A percentile compares a stretch with the other conserved stretches of the same genome.
Evolutionary conservation across 2,329 filamentous ascomycete species (phyloP).

Genomic region (Stachybotrys chlorohalonatus): DNA sequence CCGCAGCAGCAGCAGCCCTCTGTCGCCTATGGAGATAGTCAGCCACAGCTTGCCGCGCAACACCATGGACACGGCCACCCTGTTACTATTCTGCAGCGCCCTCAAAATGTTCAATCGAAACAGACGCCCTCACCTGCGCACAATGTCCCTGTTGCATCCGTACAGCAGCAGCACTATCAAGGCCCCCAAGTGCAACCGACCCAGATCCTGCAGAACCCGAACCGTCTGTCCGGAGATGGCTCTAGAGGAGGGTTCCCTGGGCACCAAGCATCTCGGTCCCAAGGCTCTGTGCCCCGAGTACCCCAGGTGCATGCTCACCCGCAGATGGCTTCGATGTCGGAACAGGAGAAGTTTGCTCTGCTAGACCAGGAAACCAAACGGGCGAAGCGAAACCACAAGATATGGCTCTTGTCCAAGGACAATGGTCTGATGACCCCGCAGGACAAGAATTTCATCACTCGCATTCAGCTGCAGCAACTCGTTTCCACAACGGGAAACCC

Average conservation of each 20-base stretch:
- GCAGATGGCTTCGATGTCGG: constrained; percentile 60
- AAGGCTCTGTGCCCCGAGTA: constrained; percentile 35
- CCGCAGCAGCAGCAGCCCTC: constrained; percentile 15
- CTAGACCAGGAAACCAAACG: constrained; percentile 87
- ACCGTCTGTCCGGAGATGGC: constrained; percentile 34
- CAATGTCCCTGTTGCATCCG: constrained; percentile 1
- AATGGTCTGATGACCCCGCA: constrained; percentile 98
- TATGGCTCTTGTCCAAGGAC: constrained; percentile 83
- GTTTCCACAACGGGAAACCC: constrained; percentile 86
- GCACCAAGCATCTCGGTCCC: constrained; percentile 35
- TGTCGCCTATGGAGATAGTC: neutral
- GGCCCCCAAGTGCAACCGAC: constrained; percentile 62
- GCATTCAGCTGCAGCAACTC: constrained; percentile 93
- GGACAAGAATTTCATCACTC: constrained; percentile 98
- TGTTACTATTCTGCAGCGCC: constrained; percentile 47
- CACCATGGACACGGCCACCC: constrained; percentile 29
- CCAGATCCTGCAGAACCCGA: constrained; percentile 66
- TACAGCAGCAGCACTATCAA: constrained; percentile 26
- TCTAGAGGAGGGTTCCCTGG: constrained; percentile 21
- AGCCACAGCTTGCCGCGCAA: neutral
- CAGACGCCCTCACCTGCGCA: constrained; percentile 20
- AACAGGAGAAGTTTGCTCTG: constrained; percentile 76
- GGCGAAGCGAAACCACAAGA: constrained; percentile 97
- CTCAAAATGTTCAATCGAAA: constrained; percentile 32
- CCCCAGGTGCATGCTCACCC: constrained; percentile 25